Base-by-base conservation (phyloP, 306 rosid genomes). In the Carpinus viminea region DNA sequence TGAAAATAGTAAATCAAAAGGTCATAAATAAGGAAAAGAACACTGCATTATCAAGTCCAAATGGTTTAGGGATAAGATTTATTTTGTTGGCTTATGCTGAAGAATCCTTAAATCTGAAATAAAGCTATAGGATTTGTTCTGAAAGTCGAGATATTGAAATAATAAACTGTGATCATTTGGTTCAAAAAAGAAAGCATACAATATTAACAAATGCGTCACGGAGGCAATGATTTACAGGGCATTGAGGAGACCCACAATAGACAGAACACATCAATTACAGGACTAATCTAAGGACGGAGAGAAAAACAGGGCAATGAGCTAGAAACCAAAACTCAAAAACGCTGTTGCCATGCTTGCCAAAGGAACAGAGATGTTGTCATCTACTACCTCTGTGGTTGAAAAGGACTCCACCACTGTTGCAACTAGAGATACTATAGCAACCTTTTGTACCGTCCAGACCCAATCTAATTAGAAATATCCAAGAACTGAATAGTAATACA, bases 311-410 rank as follows among this genome's bases (percentile, higher is more conserved):
- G 54, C 43, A 45, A 26, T 15, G 41, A 79, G 80, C 80, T 82
- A 88, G 83, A 70, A 6, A 28, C 66, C 70, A 66, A 94, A 87
- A 41, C 73, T 66, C 16, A 86, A 60, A 76, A 64, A 90, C 65
- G 97, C 89, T 7, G 84, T 82, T 28, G 84, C 85, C 90, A 93
- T 95, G 84, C 91, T 83, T 17, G 62, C 90, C 21, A 95, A 75
- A n/a, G 97, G 99, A 74, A 92, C 97, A 76, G 99, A 95, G 45
- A 91, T 84, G 73, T 95, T 95, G 86, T 95, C 98, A 80, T 95
- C 98, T 41, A 95, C 80, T 43, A 84, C 82, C 10, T 87, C 53
- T 45, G 88, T 74, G 62, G 83, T 85, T 24, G 99, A 93, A 48
- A 95, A 94, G 12, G 97, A 95, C 70, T 93, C 99, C 78, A 91